Conservation (phyloP, 495 filamentous ascomycete genomes). For the Aspergillus baeticus region DNA sequence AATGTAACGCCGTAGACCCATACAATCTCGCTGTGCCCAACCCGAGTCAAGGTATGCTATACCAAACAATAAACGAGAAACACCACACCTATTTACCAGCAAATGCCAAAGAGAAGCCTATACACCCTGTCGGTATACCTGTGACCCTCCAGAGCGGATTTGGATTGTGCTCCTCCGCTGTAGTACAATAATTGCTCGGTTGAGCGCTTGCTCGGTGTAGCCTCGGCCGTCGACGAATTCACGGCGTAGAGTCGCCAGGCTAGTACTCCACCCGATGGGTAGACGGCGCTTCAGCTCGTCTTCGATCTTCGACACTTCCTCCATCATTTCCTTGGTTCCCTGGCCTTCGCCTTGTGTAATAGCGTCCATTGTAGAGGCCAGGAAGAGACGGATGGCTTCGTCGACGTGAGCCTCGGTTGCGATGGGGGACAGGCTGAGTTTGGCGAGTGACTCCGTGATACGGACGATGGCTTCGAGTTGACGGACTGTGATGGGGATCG, state of each 20-base stretch:
- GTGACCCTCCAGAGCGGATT: conserved; percentile 82
- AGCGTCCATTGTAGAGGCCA: conserved; percentile 97
- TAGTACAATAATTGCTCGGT: conserved; percentile 80
- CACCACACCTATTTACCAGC: conserved; percentile 5
- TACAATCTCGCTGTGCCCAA: conserved; percentile 19
- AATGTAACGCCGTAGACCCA: conserved; percentile 14
- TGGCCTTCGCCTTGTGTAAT: conserved; percentile 83
- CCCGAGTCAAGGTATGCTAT: conserved; percentile 12
- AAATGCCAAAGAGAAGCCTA: conserved; percentile 30
- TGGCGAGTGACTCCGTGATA: conserved; percentile 94
- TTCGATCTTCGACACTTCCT: conserved; percentile 85
- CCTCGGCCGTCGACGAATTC: conserved; percentile 89
- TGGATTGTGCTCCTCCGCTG: conserved; percentile 88
- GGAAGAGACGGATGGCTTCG: conserved; percentile 95
- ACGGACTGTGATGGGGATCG: conserved; percentile 95
- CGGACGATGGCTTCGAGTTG: conserved; percentile 97
- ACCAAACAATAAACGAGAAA: conserved; percentile 3
- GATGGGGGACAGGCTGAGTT: conserved; percentile 78
- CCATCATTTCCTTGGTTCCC: conserved; percentile 82
- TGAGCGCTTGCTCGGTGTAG: conserved; percentile 81
- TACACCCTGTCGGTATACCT: conserved; percentile 79
- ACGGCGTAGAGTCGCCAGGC: conserved; percentile 76
- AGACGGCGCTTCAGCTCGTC: conserved; percentile 84
- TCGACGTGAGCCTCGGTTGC: conserved; percentile 92
- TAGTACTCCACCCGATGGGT: conserved; percentile 94